phyloP scores from a whole-genome alignment of 805 yeast genomes.

The Kazachstania viticola region DNA sequence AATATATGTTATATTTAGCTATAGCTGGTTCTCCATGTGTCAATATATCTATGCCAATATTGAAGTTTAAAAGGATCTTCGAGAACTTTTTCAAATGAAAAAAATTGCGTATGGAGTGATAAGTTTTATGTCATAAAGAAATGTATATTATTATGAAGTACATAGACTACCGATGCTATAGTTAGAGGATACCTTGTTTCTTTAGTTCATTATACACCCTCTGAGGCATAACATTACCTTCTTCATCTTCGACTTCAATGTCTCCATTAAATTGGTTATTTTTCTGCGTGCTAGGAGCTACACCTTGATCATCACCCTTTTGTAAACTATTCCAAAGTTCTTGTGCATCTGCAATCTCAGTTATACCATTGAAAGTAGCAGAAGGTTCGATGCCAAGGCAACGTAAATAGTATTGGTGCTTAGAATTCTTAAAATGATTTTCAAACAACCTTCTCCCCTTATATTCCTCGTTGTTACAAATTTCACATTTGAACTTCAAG shows the following conservation, averaged over 20 bases:
- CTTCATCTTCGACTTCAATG: constrained; percentile 82
- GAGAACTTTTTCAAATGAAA: not conserved
- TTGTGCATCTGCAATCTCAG: constrained; percentile 56
- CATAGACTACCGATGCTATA: not conserved
- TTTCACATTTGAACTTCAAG: constrained; percentile 62
- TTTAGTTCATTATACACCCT: constrained; percentile 75
- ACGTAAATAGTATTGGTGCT: constrained; percentile 63
- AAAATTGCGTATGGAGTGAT: not conserved
- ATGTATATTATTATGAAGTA: too few relatives aligned
- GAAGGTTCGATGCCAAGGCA: constrained; percentile 60
- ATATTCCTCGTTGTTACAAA: constrained; percentile 68
- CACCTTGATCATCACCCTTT: not conserved
- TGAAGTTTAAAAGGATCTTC: not conserved
- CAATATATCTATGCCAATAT: too few relatives aligned
- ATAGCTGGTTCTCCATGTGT: too few relatives aligned
- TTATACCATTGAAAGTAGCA: constrained; percentile 47
- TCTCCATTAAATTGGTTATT: constrained; percentile 30
- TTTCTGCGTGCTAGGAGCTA: constrained; percentile 2
- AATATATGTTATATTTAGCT: too few relatives aligned
- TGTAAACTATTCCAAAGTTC: constrained; percentile 41
- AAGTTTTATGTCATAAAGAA: too few relatives aligned
- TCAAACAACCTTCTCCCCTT: constrained; percentile 64
- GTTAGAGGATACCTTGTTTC: constrained; percentile 56
- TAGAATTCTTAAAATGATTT: constrained; percentile 59
- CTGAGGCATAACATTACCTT: constrained; percentile 85